phyloP scores from a whole-genome alignment of 768 basidiomycete genomes.

The Mycena latifolia region DNA sequence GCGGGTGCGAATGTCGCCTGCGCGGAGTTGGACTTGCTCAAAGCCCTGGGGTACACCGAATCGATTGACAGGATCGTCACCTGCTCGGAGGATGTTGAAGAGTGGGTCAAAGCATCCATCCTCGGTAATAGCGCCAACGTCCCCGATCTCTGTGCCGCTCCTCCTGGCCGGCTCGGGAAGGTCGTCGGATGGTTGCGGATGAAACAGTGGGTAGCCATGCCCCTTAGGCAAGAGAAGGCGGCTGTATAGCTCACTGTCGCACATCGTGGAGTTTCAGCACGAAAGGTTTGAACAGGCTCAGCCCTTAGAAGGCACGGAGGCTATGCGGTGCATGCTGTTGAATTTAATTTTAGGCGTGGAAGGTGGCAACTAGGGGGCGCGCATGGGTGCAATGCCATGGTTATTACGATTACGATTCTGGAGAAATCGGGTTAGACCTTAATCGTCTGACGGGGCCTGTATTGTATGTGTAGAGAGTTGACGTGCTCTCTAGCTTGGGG shows the following conservation, averaged over 20 bases:
- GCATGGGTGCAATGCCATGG: too few species aligned
- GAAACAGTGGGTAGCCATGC: constrained; percentile 13
- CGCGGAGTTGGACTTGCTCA: background rate
- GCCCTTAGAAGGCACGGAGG: too few species aligned
- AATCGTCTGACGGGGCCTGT: too few species aligned
- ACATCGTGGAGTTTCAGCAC: too few species aligned
- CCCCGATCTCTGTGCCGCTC: background rate
- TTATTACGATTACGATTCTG: too few species aligned
- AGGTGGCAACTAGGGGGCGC: too few species aligned
- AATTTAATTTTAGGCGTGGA: too few species aligned
- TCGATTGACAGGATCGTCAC: background rate
- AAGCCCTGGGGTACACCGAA: background rate
- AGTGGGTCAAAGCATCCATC: background rate
- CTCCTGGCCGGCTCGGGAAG: background rate
- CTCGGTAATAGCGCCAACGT: background rate
- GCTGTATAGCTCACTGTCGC: constrained; percentile 12
- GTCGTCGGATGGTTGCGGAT: constrained; percentile 8
- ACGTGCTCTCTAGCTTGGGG: too few species aligned
- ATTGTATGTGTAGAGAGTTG: too few species aligned
- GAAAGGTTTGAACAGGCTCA: too few species aligned
- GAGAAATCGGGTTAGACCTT: too few species aligned
- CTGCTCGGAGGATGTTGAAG: background rate
- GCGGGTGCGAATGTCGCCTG: background rate
- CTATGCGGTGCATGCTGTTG: too few species aligned
- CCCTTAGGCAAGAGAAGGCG: constrained; percentile 7